These are phyloP conservation scores for Pyrus communis DNA, from an alignment of 306 rosid species.

Conservation along the genomic window DNA sequence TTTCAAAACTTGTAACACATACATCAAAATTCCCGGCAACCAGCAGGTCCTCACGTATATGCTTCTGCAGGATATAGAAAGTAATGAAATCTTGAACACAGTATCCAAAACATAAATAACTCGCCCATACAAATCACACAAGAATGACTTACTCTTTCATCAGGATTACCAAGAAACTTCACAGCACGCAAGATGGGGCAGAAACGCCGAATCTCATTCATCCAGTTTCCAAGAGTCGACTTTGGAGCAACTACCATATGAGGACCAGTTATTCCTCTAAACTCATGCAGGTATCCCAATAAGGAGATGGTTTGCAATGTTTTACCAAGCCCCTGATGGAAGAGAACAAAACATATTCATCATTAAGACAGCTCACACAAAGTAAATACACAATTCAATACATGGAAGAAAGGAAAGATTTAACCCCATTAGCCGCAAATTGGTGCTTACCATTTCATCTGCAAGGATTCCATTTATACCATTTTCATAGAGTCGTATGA, in stretches of 20 bases:
- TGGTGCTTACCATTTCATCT: constrained; percentile 80
- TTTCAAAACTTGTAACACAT: constrained; percentile 95
- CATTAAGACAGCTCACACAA: neutral
- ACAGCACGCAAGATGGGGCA: constrained; percentile 80
- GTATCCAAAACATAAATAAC: neutral
- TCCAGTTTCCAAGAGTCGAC: constrained; percentile 98
- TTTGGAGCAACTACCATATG: constrained; percentile 99
- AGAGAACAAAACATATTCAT: constrained; percentile 10
- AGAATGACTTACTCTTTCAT: constrained; percentile 64
- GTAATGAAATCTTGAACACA: neutral
- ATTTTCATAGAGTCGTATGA: constrained; percentile 86
- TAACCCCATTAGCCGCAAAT: neutral
- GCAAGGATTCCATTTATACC: constrained; percentile 99
- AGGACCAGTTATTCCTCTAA: constrained; percentile 87
- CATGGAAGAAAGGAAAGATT: neutral
- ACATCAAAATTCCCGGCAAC: constrained; percentile 98
- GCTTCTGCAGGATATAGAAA: constrained; percentile 44
- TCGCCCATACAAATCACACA: neutral
- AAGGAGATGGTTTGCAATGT: constrained; percentile 93
- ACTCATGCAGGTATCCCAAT: constrained; percentile 88
- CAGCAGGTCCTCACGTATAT: constrained; percentile 73
- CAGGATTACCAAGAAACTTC: constrained; percentile 96
- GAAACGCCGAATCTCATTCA: constrained; percentile 95
- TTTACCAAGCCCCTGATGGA: constrained; percentile 84
- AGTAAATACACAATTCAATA: neutral